Evolutionary conservation across 2,329 filamentous ascomycete species (phyloP).

Genomic region (Sphaerulina vaccinii): DNA sequence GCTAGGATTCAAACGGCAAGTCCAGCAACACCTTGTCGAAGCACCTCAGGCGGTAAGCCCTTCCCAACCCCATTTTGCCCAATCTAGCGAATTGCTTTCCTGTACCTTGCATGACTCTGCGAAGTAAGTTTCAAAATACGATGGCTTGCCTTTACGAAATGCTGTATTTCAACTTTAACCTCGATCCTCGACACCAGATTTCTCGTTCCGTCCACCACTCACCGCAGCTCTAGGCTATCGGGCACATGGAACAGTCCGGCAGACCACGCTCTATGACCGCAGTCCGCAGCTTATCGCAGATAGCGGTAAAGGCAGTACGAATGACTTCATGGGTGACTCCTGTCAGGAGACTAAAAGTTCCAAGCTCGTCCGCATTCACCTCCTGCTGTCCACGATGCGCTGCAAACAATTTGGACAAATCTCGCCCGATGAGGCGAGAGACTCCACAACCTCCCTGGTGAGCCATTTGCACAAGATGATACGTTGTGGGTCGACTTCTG

Average conservation of each 20-base stretch:
- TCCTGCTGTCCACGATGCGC: background rate
- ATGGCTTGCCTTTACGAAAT: too few relatives aligned
- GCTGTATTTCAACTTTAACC: conserved; percentile 9
- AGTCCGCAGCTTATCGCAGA: background rate
- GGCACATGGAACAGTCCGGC: conserved; percentile 3
- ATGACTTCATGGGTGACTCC: background rate
- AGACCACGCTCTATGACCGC: background rate
- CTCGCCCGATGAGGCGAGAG: background rate
- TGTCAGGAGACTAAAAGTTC: conserved; percentile 8
- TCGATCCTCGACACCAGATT: background rate
- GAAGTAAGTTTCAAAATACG: background rate
- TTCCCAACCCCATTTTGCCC: background rate
- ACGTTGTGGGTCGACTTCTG: conserved; percentile 5
- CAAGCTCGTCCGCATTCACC: background rate
- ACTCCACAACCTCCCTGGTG: background rate
- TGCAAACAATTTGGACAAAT: background rate
- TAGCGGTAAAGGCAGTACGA: background rate
- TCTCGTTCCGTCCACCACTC: background rate
- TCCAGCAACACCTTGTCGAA: background rate
- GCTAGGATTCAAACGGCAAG: background rate
- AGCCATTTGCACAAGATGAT: conserved; percentile 14
- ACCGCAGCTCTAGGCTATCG: background rate
- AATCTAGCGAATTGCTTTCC: background rate
- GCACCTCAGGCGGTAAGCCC: background rate
- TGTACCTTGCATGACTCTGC: background rate